Percentiles rank a stretch among this genome's conserved stretches.
These are phyloP conservation scores for Sporothrix luriei DNA, from an alignment of 2,329 filamentous ascomycete species.

Conservation along the genomic window DNA sequence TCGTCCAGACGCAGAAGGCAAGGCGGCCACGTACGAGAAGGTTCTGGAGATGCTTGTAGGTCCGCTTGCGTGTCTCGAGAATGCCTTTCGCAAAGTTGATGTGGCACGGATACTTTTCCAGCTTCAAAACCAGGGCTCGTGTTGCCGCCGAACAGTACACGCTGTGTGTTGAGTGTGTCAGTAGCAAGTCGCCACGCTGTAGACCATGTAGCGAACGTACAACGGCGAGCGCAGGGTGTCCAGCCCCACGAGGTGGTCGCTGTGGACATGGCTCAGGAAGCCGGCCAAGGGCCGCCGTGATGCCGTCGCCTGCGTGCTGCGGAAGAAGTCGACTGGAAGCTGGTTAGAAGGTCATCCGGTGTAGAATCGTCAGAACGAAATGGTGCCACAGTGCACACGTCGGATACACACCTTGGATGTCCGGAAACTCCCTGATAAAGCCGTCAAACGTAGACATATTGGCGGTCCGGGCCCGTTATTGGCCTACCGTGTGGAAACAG, in stretches of 20 bases:
- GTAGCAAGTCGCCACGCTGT: background rate
- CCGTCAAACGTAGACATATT: conserved; percentile 34
- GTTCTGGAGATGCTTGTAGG: conserved; percentile 74
- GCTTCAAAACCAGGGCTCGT: conserved; percentile 73
- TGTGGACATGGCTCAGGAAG: conserved; percentile 91
- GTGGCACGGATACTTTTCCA: conserved; percentile 77
- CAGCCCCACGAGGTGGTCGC: conserved; percentile 81
- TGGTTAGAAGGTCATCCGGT: background rate
- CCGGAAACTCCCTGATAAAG: conserved; percentile 29
- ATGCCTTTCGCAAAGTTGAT: conserved; percentile 80
- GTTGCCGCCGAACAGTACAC: conserved; percentile 90
- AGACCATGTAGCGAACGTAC: conserved; percentile 43
- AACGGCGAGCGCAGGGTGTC: conserved; percentile 77
- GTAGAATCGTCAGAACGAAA: too few relatives aligned
- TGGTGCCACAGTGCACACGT: background rate
- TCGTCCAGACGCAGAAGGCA: background rate
- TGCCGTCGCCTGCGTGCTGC: conserved; percentile 50
- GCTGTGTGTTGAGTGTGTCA: conserved; percentile 46
- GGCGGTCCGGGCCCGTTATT: background rate
- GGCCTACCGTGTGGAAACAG: too few relatives aligned
- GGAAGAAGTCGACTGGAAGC: conserved; percentile 77
- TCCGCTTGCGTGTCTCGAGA: conserved; percentile 71
- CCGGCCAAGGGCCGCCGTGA: conserved; percentile 70
- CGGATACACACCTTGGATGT: conserved; percentile 32
- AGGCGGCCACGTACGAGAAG: conserved; percentile 53